Evolutionary conservation across 164 flowering plant species (phyloP), one percentile per base, ranked within the genome.

Genomic region (Nymphaea colorata): DNA sequence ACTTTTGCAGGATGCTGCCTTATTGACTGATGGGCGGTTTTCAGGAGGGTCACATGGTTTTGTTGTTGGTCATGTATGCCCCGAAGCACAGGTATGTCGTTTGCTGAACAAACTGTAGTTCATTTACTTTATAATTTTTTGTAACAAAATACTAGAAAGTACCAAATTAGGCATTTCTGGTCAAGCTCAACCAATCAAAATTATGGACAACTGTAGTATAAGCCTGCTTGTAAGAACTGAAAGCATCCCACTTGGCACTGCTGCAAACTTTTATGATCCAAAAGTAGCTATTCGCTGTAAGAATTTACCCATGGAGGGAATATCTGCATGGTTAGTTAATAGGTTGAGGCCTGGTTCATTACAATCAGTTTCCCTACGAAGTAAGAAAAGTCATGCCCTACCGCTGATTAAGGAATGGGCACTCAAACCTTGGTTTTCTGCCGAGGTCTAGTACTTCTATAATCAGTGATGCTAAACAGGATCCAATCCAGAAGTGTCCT

Each of bases 41-140:
- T 88, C 99, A 47, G 99, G 99, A 72, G 96, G 98, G 47, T 94
- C 99, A 66, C 99, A 91, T 80, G 98, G 98, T 59, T 94, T 80
- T 79, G 98, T 91, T 70, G 95, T 94, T 64, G 99, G 99, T 7
- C 99, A 94, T 66, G 79, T 94, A 74, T 87, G 94, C 79, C 99
- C 99, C 43, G 99, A 94, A 79, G 99, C 99, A 14, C 96, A 88
- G 92, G 98, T 93, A n/a, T 41, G 64, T 16, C 59, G 16, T 55
- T 55, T 55, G 59, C 10, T 55, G 36, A 25, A 25, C 36, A 25
- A 25, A 25, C 36, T 25, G 36, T 25, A 25, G 36, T 25, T 25
- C 0, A 25, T 25, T 25, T 25, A 25, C 36, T 25, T 25, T 25
- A 25, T 55, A 8, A 8, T 55, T 55, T 55, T 55, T 55, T 55